Evolutionary conservation across 2,329 filamentous ascomycete genomes (phyloP).

Genomic region (Thelonectria rubi): DNA sequence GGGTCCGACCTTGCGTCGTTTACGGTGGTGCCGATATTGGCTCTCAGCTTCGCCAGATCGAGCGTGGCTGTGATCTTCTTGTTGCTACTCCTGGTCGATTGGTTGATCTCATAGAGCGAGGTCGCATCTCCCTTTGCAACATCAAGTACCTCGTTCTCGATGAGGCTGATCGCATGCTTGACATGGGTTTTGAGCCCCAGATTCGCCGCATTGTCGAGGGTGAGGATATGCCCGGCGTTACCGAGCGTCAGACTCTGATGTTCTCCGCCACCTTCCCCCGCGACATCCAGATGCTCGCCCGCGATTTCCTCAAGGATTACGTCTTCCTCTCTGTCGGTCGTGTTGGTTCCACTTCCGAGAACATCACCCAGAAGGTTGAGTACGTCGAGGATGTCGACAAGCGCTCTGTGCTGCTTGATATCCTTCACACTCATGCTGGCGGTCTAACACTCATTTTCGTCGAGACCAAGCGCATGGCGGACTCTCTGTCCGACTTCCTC

Average conservation of each 20-base stretch:
- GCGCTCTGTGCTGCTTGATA: conserved; percentile 96
- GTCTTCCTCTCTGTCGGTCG: conserved; percentile 98
- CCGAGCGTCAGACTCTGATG: conserved; percentile 96
- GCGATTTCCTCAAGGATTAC: conserved; percentile 99
- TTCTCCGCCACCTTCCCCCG: conserved; percentile 99
- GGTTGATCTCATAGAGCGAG: conserved; percentile 97
- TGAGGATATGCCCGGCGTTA: conserved; percentile 92
- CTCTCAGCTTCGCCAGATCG: conserved; percentile 96
- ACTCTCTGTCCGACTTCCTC: conserved; percentile 95
- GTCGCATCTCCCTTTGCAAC: conserved; percentile 95
- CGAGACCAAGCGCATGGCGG: conserved; percentile 99
- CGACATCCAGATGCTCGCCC: conserved; percentile 98
- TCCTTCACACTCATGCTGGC: conserved; percentile 90
- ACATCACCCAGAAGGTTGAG: conserved; percentile 98
- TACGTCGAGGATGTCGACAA: conserved; percentile 98
- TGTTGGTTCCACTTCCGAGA: conserved; percentile 99
- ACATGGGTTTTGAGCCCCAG: conserved; percentile 99
- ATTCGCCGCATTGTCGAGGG: conserved; percentile 98
- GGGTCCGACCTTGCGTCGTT: conserved; percentile 97
- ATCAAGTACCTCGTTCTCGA: conserved; percentile 99
- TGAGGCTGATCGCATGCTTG: conserved; percentile 99
- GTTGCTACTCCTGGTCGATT: conserved; percentile 97
- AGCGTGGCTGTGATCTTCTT: conserved; percentile 94
- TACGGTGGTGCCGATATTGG: conserved; percentile 99
- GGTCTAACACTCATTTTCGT: conserved; percentile 97